phyloP scores from a whole-genome alignment of 768 basidiomycete species.

The Tephrocybe sp. region DNA sequence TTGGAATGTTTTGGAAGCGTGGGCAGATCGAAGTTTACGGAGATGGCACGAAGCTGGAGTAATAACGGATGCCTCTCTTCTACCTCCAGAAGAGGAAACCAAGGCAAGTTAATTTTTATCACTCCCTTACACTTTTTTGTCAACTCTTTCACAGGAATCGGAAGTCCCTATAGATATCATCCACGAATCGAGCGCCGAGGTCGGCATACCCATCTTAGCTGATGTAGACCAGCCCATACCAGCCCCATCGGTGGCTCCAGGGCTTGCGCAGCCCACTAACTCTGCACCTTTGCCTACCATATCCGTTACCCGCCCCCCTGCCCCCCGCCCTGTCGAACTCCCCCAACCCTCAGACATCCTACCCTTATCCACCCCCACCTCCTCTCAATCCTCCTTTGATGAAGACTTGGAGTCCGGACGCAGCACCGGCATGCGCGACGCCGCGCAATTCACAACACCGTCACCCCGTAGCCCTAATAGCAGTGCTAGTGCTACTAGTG shows the following conservation, averaged over 20 bases:
- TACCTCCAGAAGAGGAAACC: conserved; percentile 39
- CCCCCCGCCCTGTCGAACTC: conserved; percentile 65
- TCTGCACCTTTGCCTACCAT: conserved; percentile 43
- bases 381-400: conserved; percentile 39
- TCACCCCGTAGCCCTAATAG: conserved; percentile 4
- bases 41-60: conserved; percentile 84
- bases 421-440: conserved; percentile 35
- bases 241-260: conserved; percentile 23
- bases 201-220: conserved; percentile 62
- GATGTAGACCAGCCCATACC: conserved; percentile 35
- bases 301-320: conserved; percentile 67
- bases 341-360: conserved; percentile 64
- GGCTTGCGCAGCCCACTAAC: conserved; percentile 17
- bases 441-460: conserved; percentile 15
- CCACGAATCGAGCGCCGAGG: conserved; percentile 47
- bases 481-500: neutral
- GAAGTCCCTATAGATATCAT: conserved; percentile 34
- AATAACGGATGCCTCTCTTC: conserved; percentile 45
- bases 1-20: conserved; percentile 91
- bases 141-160: conserved; percentile 27
- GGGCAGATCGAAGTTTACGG: conserved; percentile 86
- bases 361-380: conserved; percentile 42
- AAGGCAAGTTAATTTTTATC: conserved; percentile 39
- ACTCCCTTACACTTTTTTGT: neutral
- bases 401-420: conserved; percentile 52